Conservation (phyloP, 1,284 basidiomycete genomes). For the Meripilus lineatus region DNA sequence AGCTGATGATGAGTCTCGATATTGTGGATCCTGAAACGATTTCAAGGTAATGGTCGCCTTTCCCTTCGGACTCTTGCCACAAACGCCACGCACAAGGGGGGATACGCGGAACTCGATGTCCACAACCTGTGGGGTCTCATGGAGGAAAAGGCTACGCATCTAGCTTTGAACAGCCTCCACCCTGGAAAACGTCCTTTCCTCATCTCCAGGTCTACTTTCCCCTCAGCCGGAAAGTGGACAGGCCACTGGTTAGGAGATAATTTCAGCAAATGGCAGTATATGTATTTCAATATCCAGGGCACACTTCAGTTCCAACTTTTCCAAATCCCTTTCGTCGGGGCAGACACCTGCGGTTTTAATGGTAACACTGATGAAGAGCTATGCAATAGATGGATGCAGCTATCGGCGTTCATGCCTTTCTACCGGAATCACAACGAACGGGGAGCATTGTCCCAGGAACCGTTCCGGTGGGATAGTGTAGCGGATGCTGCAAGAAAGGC, state of each 20-base stretch:
- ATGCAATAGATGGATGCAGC: constrained; percentile 79
- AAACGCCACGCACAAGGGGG: constrained; percentile 55
- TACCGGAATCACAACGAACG: constrained; percentile 65
- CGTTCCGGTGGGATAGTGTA: constrained; percentile 73
- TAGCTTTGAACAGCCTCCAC: constrained; percentile 44
- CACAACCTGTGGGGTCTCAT: constrained; percentile 67
- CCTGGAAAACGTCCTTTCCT: constrained; percentile 61
- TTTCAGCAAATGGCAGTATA: constrained; percentile 61
- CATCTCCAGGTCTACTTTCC: constrained; percentile 63
- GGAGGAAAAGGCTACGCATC: constrained; percentile 58
- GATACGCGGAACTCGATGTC: constrained; percentile 51
- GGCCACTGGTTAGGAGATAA: constrained; percentile 57
- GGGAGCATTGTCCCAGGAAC: constrained; percentile 64
- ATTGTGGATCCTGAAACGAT: background rate
- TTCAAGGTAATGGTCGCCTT: constrained; percentile 40
- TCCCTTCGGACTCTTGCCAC: constrained; percentile 49
- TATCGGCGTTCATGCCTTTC: constrained; percentile 73
- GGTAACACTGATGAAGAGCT: constrained; percentile 77
- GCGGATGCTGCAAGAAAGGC: constrained; percentile 69
- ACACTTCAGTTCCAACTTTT: constrained; percentile 73
- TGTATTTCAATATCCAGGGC: constrained; percentile 57
- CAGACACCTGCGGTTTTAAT: constrained; percentile 66
- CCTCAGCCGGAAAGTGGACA: constrained; percentile 59
- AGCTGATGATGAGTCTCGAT: constrained; percentile 1
- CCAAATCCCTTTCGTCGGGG: constrained; percentile 74